Evolutionary conservation across 2,329 filamentous ascomycete genomes (phyloP).

Genomic region (Neocucurbitaria cava): DNA sequence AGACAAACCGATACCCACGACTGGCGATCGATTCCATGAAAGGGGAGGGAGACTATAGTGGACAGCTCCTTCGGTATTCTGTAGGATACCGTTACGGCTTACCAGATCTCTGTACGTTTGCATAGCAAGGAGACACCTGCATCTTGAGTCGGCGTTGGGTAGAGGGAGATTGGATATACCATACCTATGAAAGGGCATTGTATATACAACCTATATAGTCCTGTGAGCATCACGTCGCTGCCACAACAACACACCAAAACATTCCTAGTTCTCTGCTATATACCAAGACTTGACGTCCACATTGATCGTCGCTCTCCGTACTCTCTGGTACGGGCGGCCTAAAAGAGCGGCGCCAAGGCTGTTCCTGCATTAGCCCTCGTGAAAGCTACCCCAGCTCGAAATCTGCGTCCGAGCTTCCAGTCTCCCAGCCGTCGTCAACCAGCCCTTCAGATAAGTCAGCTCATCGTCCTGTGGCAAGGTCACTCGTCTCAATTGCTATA

Average conservation of each 20-base stretch:
- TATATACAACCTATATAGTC: not conserved
- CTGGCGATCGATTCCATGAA: slow-evolving; percentile 55
- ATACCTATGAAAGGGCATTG: not conserved
- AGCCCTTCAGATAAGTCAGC: not conserved
- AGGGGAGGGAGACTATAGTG: slow-evolving; percentile 40
- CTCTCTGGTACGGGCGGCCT: not conserved
- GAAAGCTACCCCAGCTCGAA: not conserved
- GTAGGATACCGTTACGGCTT: not conserved
- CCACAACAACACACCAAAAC: not conserved
- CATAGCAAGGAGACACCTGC: not conserved
- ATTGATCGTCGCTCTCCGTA: not conserved
- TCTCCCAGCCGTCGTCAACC: not conserved
- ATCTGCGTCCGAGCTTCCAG: slow-evolving; percentile 5
- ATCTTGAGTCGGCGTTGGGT: not conserved
- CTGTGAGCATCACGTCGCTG: not conserved
- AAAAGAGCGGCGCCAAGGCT: not conserved
- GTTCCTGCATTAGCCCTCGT: slow-evolving; percentile 18
- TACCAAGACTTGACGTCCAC: not conserved
- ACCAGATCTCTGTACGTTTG: not conserved
- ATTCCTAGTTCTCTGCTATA: not conserved
- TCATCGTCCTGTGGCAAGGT: not conserved
- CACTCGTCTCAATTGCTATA: not conserved
- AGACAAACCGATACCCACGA: slow-evolving; percentile 63
- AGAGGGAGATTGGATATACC: not conserved
- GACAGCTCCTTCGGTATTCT: slow-evolving; percentile 1